Evolutionary conservation across 306 rosid species (phyloP), one percentile per base, ranked within the genome.

Genomic region (Echinosophora koreensis): DNA sequence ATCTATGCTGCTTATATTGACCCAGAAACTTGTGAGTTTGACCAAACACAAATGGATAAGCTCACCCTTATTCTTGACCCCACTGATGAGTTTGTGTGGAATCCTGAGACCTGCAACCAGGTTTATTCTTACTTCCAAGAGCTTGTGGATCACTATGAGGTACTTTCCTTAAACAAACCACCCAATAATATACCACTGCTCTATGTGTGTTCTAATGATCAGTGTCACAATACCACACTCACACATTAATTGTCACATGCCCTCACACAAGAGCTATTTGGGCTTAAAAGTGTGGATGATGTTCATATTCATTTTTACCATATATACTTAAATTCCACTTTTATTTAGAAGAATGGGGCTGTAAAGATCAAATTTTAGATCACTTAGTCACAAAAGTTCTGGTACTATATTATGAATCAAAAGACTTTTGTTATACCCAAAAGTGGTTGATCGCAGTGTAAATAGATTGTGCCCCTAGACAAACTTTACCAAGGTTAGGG

Each of bases 81-180:
- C 18, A 86, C 90, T n/a, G 66, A 95, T 67, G 99, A 92, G 85
- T 95, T 95, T 61, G 86, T 92, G 22, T 95, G 99, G 99, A 95
- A 83, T 13, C 77, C 96, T 38, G 91, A 95, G 13, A 89, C 90
- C 11, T 86, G 89, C 77, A 82, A 82, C 49, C 81, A 89, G 88
- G 92, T 92, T 39, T 92, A 76, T 78, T 86, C 96, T 64, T 92
- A 89, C 85, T 95, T 95, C 80, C 99, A 95, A 41, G 96, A 92
- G 80, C 99, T 92, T 80, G 99, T 92, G 9, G 97, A 95, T 87
- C 97, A 92, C 77, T 90, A 95, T 12, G 97, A 92, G 99, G 97
- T 95, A 85, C 17, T 59, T 35, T 39, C 55, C 3, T 72, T 61
- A 54, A 18, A 30, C 35, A 38, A 41, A 41, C 14, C n/a, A 5